phyloP scores from a whole-genome alignment of 1,284 basidiomycete species.

The Chiua sp. region DNA sequence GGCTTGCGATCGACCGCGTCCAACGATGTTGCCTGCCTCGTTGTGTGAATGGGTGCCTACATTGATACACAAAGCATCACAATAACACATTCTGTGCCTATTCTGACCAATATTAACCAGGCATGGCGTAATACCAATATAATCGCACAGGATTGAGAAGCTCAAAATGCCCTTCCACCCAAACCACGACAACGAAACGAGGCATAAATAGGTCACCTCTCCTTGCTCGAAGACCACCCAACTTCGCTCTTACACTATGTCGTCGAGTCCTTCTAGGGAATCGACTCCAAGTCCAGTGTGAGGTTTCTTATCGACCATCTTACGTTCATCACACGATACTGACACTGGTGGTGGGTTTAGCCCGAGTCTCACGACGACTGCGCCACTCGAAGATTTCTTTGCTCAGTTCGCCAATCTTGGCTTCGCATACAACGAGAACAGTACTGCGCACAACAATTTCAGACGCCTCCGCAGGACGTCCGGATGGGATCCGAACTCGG shows the following conservation, averaged over 20 bases:
- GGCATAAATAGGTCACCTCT: neutral
- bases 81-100: neutral
- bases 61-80: neutral
- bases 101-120: too few species aligned
- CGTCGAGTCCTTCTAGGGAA: too few species aligned
- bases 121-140: too few species aligned
- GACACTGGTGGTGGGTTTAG: neutral
- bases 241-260: neutral
- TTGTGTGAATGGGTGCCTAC: neutral
- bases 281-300: too few species aligned
- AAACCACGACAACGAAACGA: neutral
- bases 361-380: neutral
- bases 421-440: neutral
- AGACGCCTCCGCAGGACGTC: neutral
- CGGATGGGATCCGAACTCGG: neutral
- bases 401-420: neutral
- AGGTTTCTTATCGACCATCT: too few species aligned
- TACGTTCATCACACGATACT: neutral
- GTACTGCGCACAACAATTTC: neutral
- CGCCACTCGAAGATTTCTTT: slow-evolving; percentile 5
- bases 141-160: neutral
- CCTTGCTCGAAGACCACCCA: neutral
- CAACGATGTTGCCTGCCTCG: too few species aligned
- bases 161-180: too few species aligned
- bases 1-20: too few species aligned